phyloP scores from a whole-genome alignment of 805 yeast genomes.

The Ogataea salicorniae region DNA sequence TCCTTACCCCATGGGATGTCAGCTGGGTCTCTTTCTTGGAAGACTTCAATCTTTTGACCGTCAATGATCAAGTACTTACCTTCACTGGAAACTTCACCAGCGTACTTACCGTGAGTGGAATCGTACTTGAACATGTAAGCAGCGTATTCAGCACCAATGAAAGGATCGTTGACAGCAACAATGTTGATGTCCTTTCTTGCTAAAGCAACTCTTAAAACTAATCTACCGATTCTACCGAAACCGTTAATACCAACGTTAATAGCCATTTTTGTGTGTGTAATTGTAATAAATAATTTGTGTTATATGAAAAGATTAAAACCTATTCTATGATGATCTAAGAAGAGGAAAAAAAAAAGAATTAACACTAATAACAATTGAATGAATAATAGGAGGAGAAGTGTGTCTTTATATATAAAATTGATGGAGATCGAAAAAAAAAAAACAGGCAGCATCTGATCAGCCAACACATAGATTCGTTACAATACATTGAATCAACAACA shows the following conservation, averaged over 20 bases:
- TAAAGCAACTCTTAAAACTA: conserved; percentile 79
- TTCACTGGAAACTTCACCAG: conserved; percentile 61
- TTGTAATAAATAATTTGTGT: background rate
- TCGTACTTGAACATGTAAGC: conserved; percentile 95
- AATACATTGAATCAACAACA: no score
- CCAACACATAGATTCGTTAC: no score
- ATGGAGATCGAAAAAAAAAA: no score
- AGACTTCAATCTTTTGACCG: conserved; percentile 61
- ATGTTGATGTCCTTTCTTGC: conserved; percentile 69
- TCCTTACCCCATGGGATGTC: conserved; percentile 81
- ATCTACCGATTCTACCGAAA: conserved; percentile 92
- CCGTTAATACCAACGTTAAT: conserved; percentile 87
- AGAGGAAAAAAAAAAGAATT: background rate
- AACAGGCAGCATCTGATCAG: no score
- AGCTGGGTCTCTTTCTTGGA: conserved; percentile 82
- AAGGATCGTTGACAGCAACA: conserved; percentile 88
- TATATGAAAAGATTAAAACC: background rate
- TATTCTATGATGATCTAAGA: background rate
- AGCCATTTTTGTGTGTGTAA: conserved; percentile 37
- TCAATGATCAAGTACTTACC: conserved; percentile 60
- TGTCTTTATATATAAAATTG: background rate
- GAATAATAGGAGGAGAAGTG: background rate
- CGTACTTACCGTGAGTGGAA: conserved; percentile 84
- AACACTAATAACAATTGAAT: background rate
- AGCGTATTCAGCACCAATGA: conserved; percentile 85